Base-by-base conservation (phyloP, 202 grass and related monocot genomes). In the Hordeum pubiflorum region DNA sequence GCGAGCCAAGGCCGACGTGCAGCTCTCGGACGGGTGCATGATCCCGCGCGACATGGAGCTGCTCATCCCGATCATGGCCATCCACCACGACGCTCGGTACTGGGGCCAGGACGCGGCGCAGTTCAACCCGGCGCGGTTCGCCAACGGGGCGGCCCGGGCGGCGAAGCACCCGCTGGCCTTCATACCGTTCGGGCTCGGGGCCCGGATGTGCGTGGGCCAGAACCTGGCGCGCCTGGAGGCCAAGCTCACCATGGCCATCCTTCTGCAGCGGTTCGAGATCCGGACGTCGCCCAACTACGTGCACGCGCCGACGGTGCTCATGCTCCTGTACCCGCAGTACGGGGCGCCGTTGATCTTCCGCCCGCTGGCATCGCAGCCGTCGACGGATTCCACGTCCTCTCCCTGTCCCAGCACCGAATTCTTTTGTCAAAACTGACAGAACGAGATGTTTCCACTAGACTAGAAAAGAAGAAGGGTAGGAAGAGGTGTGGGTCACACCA, bases 261-360 rank as follows among this genome's bases (percentile, higher is more conserved):
- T 97, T 11, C 70, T 97, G 0, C 93, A 85, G 0, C 86, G 84
- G 1, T 93, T 93, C 18, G 20, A 78, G 18, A 54, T 97, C 6
- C 54, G 71, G 4, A 14, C 77, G 0, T 97, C 93, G 0, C 88
- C 90, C 0, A 86, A 78, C 7, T 97, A 97, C 1, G 26, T 97
- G 2, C 93, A 97, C 26, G 93, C 93, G 0, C 93, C 93, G 0
- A 97, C 93, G 0, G 88, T 97, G 2, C 50, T 97, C 2, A 91
- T 97, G 93, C 93, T 97, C 50, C 81, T 97, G 0, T 85, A 97
- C 80, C 87, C 93, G 5, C 93, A 95, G 9, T 86, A 95, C 0
- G 93, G 93, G 0, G 93, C 92, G 0, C 89, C 89, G 1, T 23
- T 95, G 38, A 86, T 92, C 69, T 86, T 95, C 61, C 89, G 82